phyloP scores from a whole-genome alignment of 768 basidiomycete species.

The Exidia glandulosa region DNA sequence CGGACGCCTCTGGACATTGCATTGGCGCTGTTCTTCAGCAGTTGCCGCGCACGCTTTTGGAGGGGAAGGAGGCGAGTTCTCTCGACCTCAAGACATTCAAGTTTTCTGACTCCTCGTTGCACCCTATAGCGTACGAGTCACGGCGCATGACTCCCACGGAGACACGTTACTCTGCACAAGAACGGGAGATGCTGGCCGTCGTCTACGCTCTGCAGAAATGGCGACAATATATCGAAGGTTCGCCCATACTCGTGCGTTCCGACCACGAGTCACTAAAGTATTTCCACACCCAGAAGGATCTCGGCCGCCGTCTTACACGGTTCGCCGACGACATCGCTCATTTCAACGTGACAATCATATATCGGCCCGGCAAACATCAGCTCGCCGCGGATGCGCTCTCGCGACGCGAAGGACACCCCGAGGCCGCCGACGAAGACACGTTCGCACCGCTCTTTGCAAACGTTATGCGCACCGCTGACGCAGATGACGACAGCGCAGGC shows the following conservation, averaged over 20 bases:
- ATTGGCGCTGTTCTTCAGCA: no score
- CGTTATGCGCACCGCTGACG: slow-evolving; percentile 1
- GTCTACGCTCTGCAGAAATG: slow-evolving; percentile 7
- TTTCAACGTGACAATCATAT: slow-evolving; percentile 3
- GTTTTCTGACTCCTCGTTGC: neutral
- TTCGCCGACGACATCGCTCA: slow-evolving; percentile 14
- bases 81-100: neutral
- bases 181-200: neutral
- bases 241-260: slow-evolving; percentile 13
- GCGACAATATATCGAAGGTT: slow-evolving; percentile 12
- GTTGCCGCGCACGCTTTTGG: no score
- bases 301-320: slow-evolving; percentile 12
- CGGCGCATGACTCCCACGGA: neutral
- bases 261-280: slow-evolving; percentile 15
- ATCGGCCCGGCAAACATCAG: slow-evolving; percentile 5
- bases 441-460: slow-evolving; percentile 7
- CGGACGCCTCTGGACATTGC: no score
- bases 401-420: slow-evolving; percentile 7
- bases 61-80: neutral
- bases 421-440: slow-evolving; percentile 10
- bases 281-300: slow-evolving; percentile 7
- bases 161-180: neutral
- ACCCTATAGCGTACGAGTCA: neutral
- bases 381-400: slow-evolving; percentile 12
- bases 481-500: neutral